phyloP scores from a whole-genome alignment of 345 rosid species.

The Viola odorata region DNA sequence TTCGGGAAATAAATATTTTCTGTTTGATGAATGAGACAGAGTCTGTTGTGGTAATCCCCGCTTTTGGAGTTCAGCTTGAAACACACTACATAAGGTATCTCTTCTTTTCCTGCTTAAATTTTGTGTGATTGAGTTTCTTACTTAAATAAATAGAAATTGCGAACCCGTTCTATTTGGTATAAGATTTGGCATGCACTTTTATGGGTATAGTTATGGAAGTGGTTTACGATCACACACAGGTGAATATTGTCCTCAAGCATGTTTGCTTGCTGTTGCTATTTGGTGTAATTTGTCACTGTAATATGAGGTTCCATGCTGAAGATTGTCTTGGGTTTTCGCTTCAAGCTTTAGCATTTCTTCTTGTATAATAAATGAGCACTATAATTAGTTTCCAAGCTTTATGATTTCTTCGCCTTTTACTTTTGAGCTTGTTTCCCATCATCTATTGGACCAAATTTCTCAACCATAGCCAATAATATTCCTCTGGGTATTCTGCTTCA shows the following conservation, averaged over 20 bases:
- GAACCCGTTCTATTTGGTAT: too few species aligned
- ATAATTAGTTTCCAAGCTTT: not conserved
- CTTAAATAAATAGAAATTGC: too few species aligned
- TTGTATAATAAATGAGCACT: too few species aligned
- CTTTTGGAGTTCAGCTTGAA: slow-evolving; percentile 79
- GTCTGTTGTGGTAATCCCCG: slow-evolving; percentile 68
- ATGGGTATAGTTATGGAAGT: not conserved
- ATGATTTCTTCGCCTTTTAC: not conserved
- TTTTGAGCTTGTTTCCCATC: not conserved
- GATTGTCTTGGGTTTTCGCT: too few species aligned
- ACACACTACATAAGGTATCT: slow-evolving; percentile 64
- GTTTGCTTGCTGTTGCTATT: too few species aligned
- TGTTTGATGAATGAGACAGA: slow-evolving; percentile 43
- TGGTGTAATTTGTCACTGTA: too few species aligned
- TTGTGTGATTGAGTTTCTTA: not conserved
- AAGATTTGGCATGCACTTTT: not conserved
- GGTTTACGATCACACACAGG: not conserved
- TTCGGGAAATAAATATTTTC: not conserved
- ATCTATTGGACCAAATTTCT: slow-evolving; percentile 3
- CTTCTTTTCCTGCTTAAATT: slow-evolving; percentile 1
- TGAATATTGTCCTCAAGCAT: too few species aligned
- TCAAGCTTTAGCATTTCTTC: too few species aligned
- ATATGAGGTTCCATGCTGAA: too few species aligned
- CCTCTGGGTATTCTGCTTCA: not conserved
- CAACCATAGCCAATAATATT: not conserved